Base-by-base conservation (phyloP, 139 green algal genomes). In the Dunaliella primolecta region DNA sequence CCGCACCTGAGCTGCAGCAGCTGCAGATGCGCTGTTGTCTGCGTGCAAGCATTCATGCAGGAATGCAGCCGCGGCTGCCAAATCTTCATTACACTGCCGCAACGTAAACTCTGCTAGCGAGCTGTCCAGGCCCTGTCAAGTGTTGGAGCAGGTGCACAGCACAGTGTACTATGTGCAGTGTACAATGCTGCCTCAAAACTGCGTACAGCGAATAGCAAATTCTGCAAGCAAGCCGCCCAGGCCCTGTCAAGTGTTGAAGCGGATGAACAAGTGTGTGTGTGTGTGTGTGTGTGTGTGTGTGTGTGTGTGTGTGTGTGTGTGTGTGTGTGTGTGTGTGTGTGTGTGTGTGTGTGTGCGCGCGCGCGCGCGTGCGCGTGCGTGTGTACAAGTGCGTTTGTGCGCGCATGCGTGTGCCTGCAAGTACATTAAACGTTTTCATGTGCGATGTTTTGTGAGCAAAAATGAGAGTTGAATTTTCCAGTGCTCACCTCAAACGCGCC, bases 261-360 rank as follows among this genome's bases (percentile, higher is more conserved):
- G 46, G 7, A 15, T 64, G 46, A 25, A 15, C 15, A 64, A 25
- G 46, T 64, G 46, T 64, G 46, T 64, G 46, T 64, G 46, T 64
- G 46, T 64, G 46, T 64, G 46, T 64, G 46, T 64, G 46, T 15
- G 46, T 15, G 46, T 15, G 46, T 15, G 46, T 15, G 46, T 82
- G 77, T 55, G 33, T 82, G 77, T 21, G 21, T 82, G 32, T 82
- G 77, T 55, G 77, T 82, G 77, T 64, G 20, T 56, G 34, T 82
- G 77, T 82, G 77, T 56, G 77, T 55, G 29, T 82, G 77, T 55
- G 21, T 82, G 77, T 82, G 77, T 21, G 34, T 82, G 77, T 55
- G 77, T 32, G 77, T 55, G 3, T 55, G 34, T 82, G 77, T 38
- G 77, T 82, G 77, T 55, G 20, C 7, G 77, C 46, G 77, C 21